Evolutionary conservation across 2,329 filamentous ascomycete genomes (phyloP).

Genomic region (Paracoccidioides brasiliensis): DNA sequence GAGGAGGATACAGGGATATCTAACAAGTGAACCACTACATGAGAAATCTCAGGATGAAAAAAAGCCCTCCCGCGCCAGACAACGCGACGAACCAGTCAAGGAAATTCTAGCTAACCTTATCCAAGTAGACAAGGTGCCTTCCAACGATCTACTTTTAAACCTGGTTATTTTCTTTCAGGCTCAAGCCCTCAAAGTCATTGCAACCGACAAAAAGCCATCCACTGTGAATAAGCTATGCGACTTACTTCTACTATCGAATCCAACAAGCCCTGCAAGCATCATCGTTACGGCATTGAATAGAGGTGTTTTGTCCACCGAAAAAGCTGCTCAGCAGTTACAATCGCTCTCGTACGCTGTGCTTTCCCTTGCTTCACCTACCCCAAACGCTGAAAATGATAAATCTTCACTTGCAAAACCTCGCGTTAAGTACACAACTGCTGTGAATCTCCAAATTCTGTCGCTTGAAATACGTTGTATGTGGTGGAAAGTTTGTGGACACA

Average conservation of each 20-base stretch:
- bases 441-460: conserved; percentile 30
- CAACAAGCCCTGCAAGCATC: conserved; percentile 27
- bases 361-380: conserved; percentile 19
- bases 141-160: conserved; percentile 17
- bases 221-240: conserved; percentile 21
- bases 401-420: conserved; percentile 6
- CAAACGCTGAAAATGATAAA: conserved; percentile 8
- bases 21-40: conserved; percentile 13
- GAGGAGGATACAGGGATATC: conserved; percentile 22
- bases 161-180: conserved; percentile 29
- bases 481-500: conserved; percentile 31
- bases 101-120: conserved; percentile 28
- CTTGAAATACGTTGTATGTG: conserved; percentile 30
- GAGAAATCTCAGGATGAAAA: conserved; percentile 4
- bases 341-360: conserved; percentile 29
- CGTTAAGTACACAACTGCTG: conserved; percentile 18
- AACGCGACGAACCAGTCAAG: conserved; percentile 15
- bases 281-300: conserved; percentile 27
- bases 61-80: neutral
- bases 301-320: conserved; percentile 24
- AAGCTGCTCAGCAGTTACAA: conserved; percentile 33
- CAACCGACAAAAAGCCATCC: conserved; percentile 20
- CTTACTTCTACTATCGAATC: conserved; percentile 22
- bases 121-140: conserved; percentile 19
- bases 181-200: conserved; percentile 27